Conservation (phyloP, 352 stramenopile species). For the Blastocystis sp. region DNA sequence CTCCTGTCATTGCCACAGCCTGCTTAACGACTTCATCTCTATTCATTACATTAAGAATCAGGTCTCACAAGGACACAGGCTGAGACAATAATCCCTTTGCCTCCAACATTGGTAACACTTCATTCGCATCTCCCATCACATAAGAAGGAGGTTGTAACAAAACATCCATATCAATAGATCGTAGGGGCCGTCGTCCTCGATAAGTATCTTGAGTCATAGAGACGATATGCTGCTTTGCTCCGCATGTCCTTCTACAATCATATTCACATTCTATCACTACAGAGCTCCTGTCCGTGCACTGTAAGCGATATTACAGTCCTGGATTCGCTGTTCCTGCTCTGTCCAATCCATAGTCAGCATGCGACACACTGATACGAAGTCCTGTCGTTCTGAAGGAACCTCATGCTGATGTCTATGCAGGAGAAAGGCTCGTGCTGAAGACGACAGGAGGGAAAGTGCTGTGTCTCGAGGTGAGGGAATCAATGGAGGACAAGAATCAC, state of each 20-base stretch:
- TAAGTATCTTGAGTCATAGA: neutral
- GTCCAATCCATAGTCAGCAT: no score
- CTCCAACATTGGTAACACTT: neutral
- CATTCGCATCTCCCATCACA: neutral
- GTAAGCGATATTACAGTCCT: neutral
- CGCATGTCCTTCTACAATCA: neutral
- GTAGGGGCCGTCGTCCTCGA: neutral
- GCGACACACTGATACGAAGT: no score
- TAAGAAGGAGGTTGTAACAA: neutral
- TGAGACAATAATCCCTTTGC: conserved; percentile 2
- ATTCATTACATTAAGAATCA: neutral
- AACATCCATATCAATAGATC: conserved; percentile 12
- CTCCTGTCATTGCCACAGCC: neutral
- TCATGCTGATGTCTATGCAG: neutral
- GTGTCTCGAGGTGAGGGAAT: conserved; percentile 11
- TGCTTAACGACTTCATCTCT: neutral
- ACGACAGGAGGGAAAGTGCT: neutral
- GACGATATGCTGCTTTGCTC: neutral
- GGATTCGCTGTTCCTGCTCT: neutral
- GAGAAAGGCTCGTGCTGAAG: neutral
- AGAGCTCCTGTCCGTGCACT: neutral
- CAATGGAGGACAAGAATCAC: neutral
- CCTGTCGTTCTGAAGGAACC: neutral
- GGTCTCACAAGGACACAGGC: neutral
- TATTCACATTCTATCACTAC: neutral